These are phyloP conservation scores for Circinella minor DNA, from an alignment of 371 early-diverging fungal species.

Conservation along the genomic window DNA sequence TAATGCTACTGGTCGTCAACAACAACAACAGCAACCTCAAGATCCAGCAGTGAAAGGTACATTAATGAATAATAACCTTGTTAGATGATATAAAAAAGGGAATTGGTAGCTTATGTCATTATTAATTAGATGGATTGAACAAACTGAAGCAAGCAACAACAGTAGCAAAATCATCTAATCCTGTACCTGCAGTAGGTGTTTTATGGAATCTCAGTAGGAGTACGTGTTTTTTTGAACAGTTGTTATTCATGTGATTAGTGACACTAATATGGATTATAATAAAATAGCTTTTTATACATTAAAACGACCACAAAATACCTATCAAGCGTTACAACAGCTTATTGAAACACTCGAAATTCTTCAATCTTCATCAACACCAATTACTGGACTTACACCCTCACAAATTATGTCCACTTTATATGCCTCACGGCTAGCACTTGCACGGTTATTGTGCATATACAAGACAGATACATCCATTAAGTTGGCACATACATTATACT, in stretches of 20 bases:
- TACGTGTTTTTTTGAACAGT: slow-evolving; percentile 1
- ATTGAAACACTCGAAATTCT: background rate
- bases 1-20: background rate
- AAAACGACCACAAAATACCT: slow-evolving; percentile 29
- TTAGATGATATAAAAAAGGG: background rate
- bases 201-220: slow-evolving; percentile 32
- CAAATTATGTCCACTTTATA: slow-evolving; percentile 25
- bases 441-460: slow-evolving; percentile 38
- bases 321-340: slow-evolving; percentile 18
- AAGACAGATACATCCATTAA: slow-evolving; percentile 14
- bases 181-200: slow-evolving; percentile 14
- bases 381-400: slow-evolving; percentile 11
- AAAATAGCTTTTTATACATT: slow-evolving; percentile 27
- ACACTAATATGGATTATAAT: background rate
- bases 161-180: slow-evolving; percentile 15
- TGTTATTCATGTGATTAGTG: background rate
- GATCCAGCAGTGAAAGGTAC: background rate
- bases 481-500: slow-evolving; percentile 11
- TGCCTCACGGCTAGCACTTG: slow-evolving; percentile 27
- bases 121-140: slow-evolving; percentile 1
- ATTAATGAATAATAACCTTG: background rate
- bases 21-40: background rate
- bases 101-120: background rate
- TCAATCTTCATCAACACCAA: background rate
- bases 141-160: slow-evolving; percentile 3